These are phyloP conservation scores for Russula vinacea DNA, from an alignment of 768 basidiomycete species.

Conservation along the genomic window DNA sequence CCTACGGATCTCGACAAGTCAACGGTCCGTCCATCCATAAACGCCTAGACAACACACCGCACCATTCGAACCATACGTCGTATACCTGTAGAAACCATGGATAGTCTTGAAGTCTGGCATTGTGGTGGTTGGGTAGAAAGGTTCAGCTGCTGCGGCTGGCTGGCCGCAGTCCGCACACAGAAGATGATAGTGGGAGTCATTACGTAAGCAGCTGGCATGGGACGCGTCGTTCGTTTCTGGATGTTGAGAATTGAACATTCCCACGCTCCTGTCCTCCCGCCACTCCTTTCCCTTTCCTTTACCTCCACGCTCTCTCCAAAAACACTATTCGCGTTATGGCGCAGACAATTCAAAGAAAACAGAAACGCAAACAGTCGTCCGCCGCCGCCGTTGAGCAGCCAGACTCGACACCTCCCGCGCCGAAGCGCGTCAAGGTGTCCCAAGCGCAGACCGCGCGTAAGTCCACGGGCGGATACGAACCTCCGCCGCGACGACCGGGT, in stretches of 20 bases:
- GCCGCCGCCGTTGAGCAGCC: conserved; percentile 34
- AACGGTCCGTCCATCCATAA: background rate
- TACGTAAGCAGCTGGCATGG: conserved; percentile 5
- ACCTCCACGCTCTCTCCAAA: conserved; percentile 4
- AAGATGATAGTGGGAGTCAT: background rate
- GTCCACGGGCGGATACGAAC: conserved; percentile 58
- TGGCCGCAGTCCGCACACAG: conserved; percentile 1
- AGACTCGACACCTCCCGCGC: conserved; percentile 41
- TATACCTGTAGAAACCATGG: conserved; percentile 73
- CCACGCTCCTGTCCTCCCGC: conserved; percentile 27
- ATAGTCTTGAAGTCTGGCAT: conserved; percentile 32
- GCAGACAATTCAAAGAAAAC: conserved; percentile 62
- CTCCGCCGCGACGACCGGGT: conserved; percentile 6
- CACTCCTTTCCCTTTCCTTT: background rate
- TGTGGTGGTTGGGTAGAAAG: conserved; percentile 15
- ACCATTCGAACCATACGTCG: conserved; percentile 84
- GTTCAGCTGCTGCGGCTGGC: conserved; percentile 4
- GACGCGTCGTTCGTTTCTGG: conserved; percentile 25
- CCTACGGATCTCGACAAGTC: conserved; percentile 42
- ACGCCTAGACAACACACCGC: conserved; percentile 13
- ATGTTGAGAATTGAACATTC: conserved; percentile 27
- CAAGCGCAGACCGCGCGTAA: conserved; percentile 69
- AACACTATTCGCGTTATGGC: conserved; percentile 47
- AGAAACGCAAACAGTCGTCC: conserved; percentile 38
- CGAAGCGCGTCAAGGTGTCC: conserved; percentile 46